phyloP scores from a whole-genome alignment of 106 monocot species.

The Vanilla planifolia region DNA sequence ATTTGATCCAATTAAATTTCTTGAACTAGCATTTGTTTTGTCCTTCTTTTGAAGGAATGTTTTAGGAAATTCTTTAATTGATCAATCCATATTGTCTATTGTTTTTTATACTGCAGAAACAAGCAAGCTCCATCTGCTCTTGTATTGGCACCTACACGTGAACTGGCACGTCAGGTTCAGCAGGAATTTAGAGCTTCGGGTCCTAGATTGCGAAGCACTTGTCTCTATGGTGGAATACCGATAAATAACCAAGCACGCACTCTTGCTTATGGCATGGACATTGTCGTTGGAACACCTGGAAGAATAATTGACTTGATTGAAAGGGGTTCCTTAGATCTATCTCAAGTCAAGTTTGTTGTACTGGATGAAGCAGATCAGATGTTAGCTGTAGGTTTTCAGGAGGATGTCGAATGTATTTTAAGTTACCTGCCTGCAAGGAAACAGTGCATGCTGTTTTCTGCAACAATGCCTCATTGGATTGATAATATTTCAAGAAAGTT shows the following conservation, averaged over 20 bases:
- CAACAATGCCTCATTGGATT: conserved; percentile 55
- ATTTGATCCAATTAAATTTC: too few relatives aligned
- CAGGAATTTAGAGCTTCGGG: conserved; percentile 36
- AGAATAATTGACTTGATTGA: conserved; percentile 45
- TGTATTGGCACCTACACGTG: conserved; percentile 45
- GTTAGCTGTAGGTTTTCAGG: conserved; percentile 45
- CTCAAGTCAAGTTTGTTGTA: conserved; percentile 46
- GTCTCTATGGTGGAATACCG: conserved; percentile 44
- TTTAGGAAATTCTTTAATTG: too few relatives aligned
- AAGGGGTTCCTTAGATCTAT: conserved; percentile 45
- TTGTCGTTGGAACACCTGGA: conserved; percentile 53
- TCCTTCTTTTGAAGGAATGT: too few relatives aligned
- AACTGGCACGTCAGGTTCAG: conserved; percentile 47
- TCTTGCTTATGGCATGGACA: conserved; percentile 35
- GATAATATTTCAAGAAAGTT: conserved; percentile 32
- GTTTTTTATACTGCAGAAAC: conserved; percentile 14
- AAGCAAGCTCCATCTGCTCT: conserved; percentile 35
- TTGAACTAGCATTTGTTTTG: too few relatives aligned
- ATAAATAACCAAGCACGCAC: conserved; percentile 25
- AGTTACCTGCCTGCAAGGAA: conserved; percentile 33
- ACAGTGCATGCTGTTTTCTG: conserved; percentile 48
- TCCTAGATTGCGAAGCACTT: conserved; percentile 34
- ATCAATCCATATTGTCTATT: background rate
- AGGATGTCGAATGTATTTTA: conserved; percentile 45
- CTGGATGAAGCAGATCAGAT: conserved; percentile 66